phyloP scores from a whole-genome alignment of 78 protist species.

The Mantamonas sphyraenae region DNA sequence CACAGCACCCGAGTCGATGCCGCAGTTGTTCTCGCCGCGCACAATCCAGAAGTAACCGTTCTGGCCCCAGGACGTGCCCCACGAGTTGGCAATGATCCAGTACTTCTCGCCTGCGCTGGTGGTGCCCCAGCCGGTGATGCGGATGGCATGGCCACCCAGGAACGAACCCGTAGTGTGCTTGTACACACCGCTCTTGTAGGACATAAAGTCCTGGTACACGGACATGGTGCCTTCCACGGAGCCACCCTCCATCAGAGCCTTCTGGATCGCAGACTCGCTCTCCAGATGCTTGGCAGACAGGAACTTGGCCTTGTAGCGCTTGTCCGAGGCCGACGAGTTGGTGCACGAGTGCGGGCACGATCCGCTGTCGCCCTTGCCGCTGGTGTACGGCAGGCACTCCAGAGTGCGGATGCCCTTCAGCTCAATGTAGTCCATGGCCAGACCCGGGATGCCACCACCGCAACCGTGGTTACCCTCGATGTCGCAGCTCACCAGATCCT shows the following conservation, averaged over 20 bases:
- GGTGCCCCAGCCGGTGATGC: slow-evolving; percentile 43
- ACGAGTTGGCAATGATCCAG: slow-evolving; percentile 32
- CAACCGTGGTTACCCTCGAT: slow-evolving; percentile 36
- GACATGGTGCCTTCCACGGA: slow-evolving; percentile 39
- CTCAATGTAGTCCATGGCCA: slow-evolving; percentile 27
- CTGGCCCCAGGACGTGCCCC: no score
- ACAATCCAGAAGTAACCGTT: slow-evolving; percentile 39
- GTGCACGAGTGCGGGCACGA: slow-evolving; percentile 23
- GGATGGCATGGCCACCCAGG: slow-evolving; percentile 48
- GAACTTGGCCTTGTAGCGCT: slow-evolving; percentile 17
- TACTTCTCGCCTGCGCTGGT: slow-evolving; percentile 15
- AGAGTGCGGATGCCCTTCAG: slow-evolving; percentile 28
- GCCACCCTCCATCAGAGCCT: slow-evolving; percentile 13
- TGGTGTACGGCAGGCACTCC: slow-evolving; percentile 44
- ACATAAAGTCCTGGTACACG: slow-evolving; percentile 45
- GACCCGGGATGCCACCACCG: slow-evolving; percentile 48
- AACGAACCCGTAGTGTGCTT: not conserved
- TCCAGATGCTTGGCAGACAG: slow-evolving; percentile 17
- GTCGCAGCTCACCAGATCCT: slow-evolving; percentile 30
- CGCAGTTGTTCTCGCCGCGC: slow-evolving; percentile 40
- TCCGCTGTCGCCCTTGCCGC: slow-evolving; percentile 35
- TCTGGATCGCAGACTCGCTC: slow-evolving; percentile 26
- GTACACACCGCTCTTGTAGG: slow-evolving; percentile 52
- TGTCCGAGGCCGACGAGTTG: slow-evolving; percentile 9
- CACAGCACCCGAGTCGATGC: no score